phyloP scores from a whole-genome alignment of 179 eudicot genomes.

The Spergularia azorica region DNA sequence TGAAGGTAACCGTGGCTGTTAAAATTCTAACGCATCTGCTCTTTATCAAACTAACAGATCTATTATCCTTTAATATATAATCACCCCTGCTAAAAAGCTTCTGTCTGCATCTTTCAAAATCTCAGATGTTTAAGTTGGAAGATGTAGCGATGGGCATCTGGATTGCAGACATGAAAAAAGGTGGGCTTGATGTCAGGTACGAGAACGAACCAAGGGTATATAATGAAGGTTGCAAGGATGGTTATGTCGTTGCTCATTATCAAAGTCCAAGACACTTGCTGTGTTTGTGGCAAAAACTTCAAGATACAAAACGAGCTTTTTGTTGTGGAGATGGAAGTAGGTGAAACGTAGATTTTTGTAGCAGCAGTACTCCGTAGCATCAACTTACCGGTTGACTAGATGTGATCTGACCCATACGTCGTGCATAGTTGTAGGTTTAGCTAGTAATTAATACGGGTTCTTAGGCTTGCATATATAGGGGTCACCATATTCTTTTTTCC shows the following conservation, averaged over 20 bases:
- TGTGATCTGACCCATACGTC: neutral
- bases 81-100: neutral
- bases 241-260: constrained; percentile 85
- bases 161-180: constrained; percentile 75
- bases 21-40: neutral
- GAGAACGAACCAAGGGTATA: constrained; percentile 64
- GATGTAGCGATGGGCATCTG: constrained; percentile 98
- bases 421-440: constrained; percentile 28
- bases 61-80: neutral
- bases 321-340: constrained; percentile 60
- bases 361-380: neutral
- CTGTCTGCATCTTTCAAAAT: constrained; percentile 9
- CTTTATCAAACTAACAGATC: neutral
- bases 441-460: constrained; percentile 13
- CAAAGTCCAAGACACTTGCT: constrained; percentile 89
- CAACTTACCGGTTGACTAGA: constrained; percentile 2
- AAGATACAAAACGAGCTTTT: constrained; percentile 53
- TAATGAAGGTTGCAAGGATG: constrained; percentile 71
- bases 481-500: constrained; percentile 30
- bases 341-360: neutral
- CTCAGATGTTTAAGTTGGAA: constrained; percentile 92
- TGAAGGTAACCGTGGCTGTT: constrained; percentile 54
- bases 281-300: constrained; percentile 92
- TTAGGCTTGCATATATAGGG: constrained; percentile 32
- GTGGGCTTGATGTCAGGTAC: constrained; percentile 64